A percentile compares a stretch with the other conserved stretches of the same genome.
phyloP scores from a whole-genome alignment of 2,329 filamentous ascomycete genomes.

The Trichophyton verrucosum region DNA sequence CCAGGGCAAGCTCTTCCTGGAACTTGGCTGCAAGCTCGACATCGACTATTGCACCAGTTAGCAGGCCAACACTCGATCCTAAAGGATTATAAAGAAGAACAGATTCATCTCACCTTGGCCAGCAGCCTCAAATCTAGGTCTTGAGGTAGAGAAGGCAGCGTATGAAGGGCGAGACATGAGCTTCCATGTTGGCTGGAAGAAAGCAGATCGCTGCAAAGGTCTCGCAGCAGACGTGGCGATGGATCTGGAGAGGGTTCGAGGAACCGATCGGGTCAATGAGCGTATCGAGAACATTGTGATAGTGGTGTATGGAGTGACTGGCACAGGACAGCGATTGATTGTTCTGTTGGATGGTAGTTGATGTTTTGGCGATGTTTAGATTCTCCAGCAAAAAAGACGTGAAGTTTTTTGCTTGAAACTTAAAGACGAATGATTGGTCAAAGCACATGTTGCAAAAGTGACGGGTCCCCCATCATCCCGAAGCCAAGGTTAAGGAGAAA shows the following conservation, averaged over 20 bases:
- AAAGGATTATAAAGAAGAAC: neutral
- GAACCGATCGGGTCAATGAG: conserved; percentile 52
- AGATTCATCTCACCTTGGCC: conserved; percentile 32
- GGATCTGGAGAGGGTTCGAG: conserved; percentile 48
- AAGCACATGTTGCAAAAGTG: too few relatives aligned
- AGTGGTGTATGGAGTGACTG: neutral
- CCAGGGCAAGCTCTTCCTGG: conserved; percentile 68
- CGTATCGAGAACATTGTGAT: conserved; percentile 58
- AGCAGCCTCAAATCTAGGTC: conserved; percentile 30
- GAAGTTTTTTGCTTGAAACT: neutral
- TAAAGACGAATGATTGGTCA: too few relatives aligned
- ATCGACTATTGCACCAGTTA: conserved; percentile 40
- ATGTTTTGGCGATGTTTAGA: neutral
- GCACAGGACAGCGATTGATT: neutral
- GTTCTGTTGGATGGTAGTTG: neutral
- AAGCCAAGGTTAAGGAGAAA: too few relatives aligned
- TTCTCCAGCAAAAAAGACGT: neutral
- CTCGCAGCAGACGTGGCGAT: conserved; percentile 40
- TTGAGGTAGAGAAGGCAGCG: conserved; percentile 37
- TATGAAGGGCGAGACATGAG: conserved; percentile 31
- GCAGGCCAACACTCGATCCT: neutral
- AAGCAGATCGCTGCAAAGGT: conserved; percentile 38
- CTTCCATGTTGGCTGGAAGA: conserved; percentile 40
- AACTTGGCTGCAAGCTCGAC: conserved; percentile 78
- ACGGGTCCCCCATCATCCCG: too few relatives aligned